Base-by-base conservation (phyloP, 2,329 filamentous ascomycete species). In the Colletotrichum cuscutae region DNA sequence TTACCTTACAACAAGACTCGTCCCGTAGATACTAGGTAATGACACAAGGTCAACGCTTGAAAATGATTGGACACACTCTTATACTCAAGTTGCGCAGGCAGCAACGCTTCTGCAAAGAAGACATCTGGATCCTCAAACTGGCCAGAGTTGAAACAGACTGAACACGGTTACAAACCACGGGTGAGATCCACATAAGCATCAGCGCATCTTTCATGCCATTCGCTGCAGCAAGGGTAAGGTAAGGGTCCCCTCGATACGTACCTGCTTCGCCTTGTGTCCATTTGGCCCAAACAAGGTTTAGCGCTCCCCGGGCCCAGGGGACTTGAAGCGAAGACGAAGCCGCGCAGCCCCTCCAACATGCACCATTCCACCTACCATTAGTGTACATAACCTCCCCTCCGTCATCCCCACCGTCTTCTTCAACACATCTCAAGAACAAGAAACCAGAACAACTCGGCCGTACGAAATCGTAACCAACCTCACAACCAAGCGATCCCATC, bases 141-240 rank as follows among this genome's bases (percentile, higher is more conserved):
- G 46, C 61, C 62, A 56, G 30, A 56, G 35, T 37, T 56, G 46
- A 68, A 64, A 49, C 66, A 56, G 52, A 69, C n/a, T 69, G 60
- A 69, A 69, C 52, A 69, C 66, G 61, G 60, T 64, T 65, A 69
- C 66, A 49, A 37, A 54, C 62, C 32, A 53, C 28, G 7, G 22
- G 19, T 24, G 12, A 42, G 62, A 28, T 66, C 61, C 68, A 70
- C 62, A 32, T 70, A 59, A 60, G 58, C 67, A 65, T 32, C 35
- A n/a, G 15, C 26, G 9, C 11, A 59, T 35, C 62, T 54, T 53
- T 30, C 19, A 66, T 22, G 24, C 62, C 52, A 65, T 65, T 65
- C 62, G 62, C 52, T 65, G 62, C 62, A 46, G 24, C 52, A 65
- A 64, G 62, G 62, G 62, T 65, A 57, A 57, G 52, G 62, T 65